These are phyloP conservation scores for Diaporthe eres DNA, from an alignment of 2,329 filamentous ascomycete genomes.

Conservation along the genomic window DNA sequence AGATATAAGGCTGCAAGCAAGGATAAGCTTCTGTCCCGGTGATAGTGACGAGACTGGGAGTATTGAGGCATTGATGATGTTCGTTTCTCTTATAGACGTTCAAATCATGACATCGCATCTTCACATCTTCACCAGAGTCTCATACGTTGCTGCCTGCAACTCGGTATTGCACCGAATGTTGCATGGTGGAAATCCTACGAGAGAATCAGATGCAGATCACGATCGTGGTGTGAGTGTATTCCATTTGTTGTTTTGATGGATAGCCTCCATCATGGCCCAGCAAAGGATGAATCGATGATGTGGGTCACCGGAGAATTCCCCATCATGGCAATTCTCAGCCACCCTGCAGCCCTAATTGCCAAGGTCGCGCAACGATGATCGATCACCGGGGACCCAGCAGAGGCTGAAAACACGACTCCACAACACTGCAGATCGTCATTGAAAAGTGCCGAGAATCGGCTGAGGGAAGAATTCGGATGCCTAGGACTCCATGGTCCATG, in stretches of 20 bases:
- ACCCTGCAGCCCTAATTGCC: neutral
- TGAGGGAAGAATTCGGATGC: neutral
- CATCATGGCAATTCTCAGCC: neutral
- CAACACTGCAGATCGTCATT: slow-evolving; percentile 25
- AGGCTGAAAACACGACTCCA: neutral
- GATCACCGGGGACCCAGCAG: neutral
- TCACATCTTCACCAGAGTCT: neutral
- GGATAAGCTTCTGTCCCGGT: neutral
- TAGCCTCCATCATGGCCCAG: neutral
- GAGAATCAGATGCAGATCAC: neutral
- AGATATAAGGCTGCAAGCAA: neutral
- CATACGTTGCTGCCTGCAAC: neutral
- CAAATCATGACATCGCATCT: too few relatives aligned
- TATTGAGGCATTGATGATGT: neutral
- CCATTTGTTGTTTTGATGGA: neutral
- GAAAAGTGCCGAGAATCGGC: neutral
- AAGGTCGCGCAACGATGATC: neutral
- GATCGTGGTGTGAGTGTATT: neutral
- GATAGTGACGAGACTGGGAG: neutral
- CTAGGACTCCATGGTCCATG: neutral
- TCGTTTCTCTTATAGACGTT: neutral
- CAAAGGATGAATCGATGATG: neutral
- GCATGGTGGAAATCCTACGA: neutral
- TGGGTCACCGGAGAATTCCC: neutral
- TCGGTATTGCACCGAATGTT: neutral